Base-by-base conservation (phyloP, 257 asterid genomes). In the Galeopsis tetrahit region DNA sequence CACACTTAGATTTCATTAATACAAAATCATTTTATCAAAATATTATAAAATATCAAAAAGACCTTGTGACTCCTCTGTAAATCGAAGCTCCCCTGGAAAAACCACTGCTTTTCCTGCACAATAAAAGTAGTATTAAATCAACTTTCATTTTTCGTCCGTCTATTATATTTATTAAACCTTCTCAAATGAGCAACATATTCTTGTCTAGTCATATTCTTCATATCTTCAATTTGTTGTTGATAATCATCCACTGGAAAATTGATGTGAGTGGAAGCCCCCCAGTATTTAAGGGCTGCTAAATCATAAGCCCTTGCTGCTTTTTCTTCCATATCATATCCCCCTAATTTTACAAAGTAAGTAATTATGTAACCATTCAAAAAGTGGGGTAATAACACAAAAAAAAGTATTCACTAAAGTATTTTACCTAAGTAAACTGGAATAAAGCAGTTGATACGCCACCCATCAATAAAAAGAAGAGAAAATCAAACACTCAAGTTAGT, bases 21-120 rank as follows among this genome's bases (percentile, higher is more conserved):
- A 13, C 1, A 38, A 65, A 56, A 65, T 4, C 0, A 4, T 3
- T 6, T 6, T 1, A 14, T 5, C 11, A 31, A 33, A 13, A 31
- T 48, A 55, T 9, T 1, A n/a, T 0, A 42, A 49, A 66, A 78
- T 68, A 75, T 71, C 77, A 81, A 21, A 21, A 21, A 85, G 93
- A 95, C 99, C 99, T 95, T 68, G 99, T 95, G 0, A 95, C 99
- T 69, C 99, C 99, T 86, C 99, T 77, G 76, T 95, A 95, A 63
- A 90, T 92, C 0, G 99, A 95, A 83, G 99, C 99, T 35, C 99
- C 99, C 79, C 99, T 88, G 0, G 99, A 95, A 58, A 95, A 95
- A 36, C 99, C 99, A 83, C 97, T 95, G 87, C 99, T 95, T 69
- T 89, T 95, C 87, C 99, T 93, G 28, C 28, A 7, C 4, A 59